A percentile compares a stretch with the other conserved stretches of the same genome.
Evolutionary conservation across 2,329 filamentous ascomycete species (phyloP).

Genomic region (Fusarium sp.): DNA sequence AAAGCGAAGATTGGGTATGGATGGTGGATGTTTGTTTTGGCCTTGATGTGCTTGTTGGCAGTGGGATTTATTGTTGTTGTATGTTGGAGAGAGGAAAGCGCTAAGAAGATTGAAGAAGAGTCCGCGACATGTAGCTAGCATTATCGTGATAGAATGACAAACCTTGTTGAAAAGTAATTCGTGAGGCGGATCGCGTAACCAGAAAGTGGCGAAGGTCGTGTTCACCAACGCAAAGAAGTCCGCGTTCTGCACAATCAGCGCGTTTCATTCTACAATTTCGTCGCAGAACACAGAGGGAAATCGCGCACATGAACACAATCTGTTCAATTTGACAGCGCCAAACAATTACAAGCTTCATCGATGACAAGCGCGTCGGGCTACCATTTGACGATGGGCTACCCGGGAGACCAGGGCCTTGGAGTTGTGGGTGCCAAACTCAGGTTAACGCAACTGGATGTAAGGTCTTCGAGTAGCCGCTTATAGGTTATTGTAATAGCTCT

Average conservation of each 20-base stretch:
- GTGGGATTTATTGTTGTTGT: not conserved
- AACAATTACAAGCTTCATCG: not conserved
- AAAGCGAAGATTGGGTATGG: constrained; percentile 1
- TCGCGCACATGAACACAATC: not conserved
- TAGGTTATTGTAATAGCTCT: fast-evolving
- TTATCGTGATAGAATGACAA: too few species aligned
- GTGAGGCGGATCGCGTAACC: too few species aligned
- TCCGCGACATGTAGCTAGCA: not conserved
- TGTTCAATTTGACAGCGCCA: not conserved
- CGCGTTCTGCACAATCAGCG: fast-evolving
- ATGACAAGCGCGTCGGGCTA: not conserved
- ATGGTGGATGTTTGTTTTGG: constrained; percentile 4
- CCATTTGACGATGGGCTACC: not conserved
- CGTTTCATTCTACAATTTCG: too few species aligned
- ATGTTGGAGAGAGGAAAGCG: not conserved
- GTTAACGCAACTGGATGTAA: not conserved
- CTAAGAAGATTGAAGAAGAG: not conserved
- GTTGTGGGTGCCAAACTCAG: not conserved
- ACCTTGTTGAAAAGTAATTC: too few species aligned
- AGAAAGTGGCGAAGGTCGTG: too few species aligned
- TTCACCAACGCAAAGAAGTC: too few species aligned
- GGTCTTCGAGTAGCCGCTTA: fast-evolving
- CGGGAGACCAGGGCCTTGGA: not conserved
- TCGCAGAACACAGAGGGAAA: not conserved
- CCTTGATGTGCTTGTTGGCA: constrained; percentile 5